These are phyloP conservation scores for Arabidopsis suecica DNA, from an alignment of 345 rosid genomes.

Conservation along the genomic window DNA sequence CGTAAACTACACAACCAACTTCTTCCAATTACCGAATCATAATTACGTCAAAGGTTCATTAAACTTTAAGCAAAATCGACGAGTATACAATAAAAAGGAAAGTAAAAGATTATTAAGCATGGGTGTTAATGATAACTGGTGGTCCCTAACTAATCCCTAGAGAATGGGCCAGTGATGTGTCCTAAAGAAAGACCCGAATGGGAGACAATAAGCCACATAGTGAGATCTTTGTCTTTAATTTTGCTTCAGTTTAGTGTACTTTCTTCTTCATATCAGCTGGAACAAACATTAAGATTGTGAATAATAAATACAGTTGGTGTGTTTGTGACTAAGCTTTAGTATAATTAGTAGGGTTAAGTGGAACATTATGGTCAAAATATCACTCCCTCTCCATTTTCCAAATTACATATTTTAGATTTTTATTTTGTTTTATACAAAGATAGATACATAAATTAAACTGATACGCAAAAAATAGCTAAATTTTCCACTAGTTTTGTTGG, in stretches of 20 bases:
- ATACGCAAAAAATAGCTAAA: neutral
- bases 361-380: neutral
- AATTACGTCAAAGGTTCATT: conserved; percentile 22
- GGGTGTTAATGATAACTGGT: conserved; percentile 25
- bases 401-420: neutral
- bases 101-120: conserved; percentile 18
- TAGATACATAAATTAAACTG: neutral
- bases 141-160: conserved; percentile 35
- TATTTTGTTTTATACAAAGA: neutral
- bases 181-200: conserved; percentile 33
- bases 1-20: neutral
- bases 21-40: conserved; percentile 1
- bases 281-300: conserved; percentile 1
- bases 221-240: conserved; percentile 38
- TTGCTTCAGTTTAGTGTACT: conserved; percentile 5
- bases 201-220: conserved; percentile 38
- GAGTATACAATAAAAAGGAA: neutral
- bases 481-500: neutral
- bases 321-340: neutral
- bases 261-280: conserved; percentile 1
- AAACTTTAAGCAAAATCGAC: conserved; percentile 37
- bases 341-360: neutral
- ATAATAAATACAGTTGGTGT: neutral
- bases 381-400: neutral
- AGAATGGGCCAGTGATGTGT: conserved; percentile 38